Evolutionary conservation across 2,329 filamentous ascomycete species (phyloP), one percentile per base, ranked within the genome.

Genomic region (Trichophyton equinum): DNA sequence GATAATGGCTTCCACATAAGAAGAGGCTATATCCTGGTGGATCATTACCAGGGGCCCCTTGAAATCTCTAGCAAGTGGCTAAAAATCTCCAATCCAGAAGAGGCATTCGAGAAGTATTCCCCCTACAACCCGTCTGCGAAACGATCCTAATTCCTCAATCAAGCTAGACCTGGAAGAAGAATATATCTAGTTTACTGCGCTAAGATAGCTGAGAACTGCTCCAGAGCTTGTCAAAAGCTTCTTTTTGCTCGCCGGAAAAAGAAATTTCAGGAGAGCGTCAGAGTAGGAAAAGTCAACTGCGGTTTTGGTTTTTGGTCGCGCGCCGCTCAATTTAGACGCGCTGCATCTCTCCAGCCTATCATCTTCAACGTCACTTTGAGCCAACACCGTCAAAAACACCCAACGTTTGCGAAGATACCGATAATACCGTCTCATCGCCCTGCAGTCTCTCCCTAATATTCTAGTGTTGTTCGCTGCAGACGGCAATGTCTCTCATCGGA

Each of bases 401-500:
- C 27, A 47, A 11, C 18, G 13, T 11, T 20, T 4, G 33, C 4
- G 33, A 20, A 20, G 9, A 25, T 47, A 25, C 11, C 9, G 20
- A 47, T 20, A 9, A 18, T 47, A 13, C n/a, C 11, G n/a, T n/a
- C 6, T 5, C 9, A 53, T 15, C 5, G 49, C 13, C 11, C 25
- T 30, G n/a, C 13, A 7, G 27, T 6, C 15, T 33, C n/a, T 13
- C 7, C 20, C 6, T 22, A 13, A 5, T 30, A n/a, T 5, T 30
- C 22, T 2, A 25, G 11, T 30, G 18, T 33, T 30, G 22, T 22
- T 51, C 11, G 3, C 27, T 4, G 15, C n/a, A 44, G 15, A 44
- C 3, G 7, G n/a, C 22, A 46, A 59, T 59, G 57, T 22, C 40
- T 30, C 46, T 61, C 22, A 42, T 57, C 33, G 60, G 62, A 13